These are phyloP conservation scores for Raphanus hybrid DNA, from an alignment of 441 rosid species.

Conservation along the genomic window DNA sequence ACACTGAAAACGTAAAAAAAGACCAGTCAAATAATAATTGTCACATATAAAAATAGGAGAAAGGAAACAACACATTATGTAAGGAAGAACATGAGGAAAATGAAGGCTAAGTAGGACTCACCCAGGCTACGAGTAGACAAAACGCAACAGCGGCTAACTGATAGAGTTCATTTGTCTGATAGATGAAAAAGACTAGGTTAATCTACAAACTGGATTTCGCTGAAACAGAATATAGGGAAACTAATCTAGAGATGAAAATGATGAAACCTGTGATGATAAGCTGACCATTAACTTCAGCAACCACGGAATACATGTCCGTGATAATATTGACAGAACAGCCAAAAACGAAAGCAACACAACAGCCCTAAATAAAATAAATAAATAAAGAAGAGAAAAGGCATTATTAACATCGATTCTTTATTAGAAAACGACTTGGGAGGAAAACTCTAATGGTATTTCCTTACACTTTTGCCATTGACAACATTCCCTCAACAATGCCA, in stretches of 20 bases:
- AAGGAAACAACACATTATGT: not conserved
- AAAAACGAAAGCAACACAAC: slow-evolving; percentile 70
- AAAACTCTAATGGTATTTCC: slow-evolving; percentile 6
- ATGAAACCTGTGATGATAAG: slow-evolving; percentile 77
- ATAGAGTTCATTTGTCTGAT: slow-evolving; percentile 95
- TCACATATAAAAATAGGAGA: not conserved
- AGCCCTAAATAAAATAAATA: slow-evolving; percentile 57
- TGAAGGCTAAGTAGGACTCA: slow-evolving; percentile 46
- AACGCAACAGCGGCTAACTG: slow-evolving; percentile 94
- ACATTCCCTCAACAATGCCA: slow-evolving; percentile 85
- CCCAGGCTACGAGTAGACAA: slow-evolving; percentile 99
- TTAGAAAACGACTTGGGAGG: slow-evolving; percentile 7
- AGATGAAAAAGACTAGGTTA: slow-evolving; percentile 29
- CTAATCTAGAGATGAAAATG: slow-evolving; percentile 22
- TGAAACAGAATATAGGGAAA: slow-evolving; percentile 24
- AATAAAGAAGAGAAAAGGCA: slow-evolving; percentile 31
- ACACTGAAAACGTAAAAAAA: slow-evolving; percentile 67
- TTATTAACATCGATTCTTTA: slow-evolving; percentile 12
- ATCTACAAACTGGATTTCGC: slow-evolving; percentile 16
- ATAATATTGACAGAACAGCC: slow-evolving; percentile 70
- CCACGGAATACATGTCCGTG: slow-evolving; percentile 92
- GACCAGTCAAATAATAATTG: slow-evolving; percentile 17
- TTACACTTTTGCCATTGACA: slow-evolving; percentile 92
- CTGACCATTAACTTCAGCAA: slow-evolving; percentile 91
- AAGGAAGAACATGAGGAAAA: slow-evolving; percentile 13